Conservation (phyloP, 441 rosid species). For the Adansonia grandidieri region DNA sequence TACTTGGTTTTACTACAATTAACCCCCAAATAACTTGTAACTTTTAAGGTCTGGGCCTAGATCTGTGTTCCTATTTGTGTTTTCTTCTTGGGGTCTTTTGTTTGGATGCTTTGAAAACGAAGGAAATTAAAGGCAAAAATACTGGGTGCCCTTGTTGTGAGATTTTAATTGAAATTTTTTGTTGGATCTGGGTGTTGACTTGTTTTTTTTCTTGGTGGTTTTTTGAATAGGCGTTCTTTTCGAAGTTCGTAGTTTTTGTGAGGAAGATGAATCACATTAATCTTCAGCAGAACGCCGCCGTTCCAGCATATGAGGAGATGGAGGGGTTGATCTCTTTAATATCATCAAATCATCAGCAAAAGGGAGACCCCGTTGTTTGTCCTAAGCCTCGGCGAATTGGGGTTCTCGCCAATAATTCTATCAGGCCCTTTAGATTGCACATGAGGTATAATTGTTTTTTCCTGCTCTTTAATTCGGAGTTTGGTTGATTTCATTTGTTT, state of each 20-base stretch:
- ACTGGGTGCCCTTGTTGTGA: not conserved
- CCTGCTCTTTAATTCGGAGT: not conserved
- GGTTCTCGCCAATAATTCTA: constrained; percentile 45
- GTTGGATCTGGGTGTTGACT: constrained; percentile 5
- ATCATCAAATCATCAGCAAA: constrained; percentile 41
- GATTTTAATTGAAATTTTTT: not conserved
- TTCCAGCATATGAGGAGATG: constrained; percentile 57
- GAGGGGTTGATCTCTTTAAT: constrained; percentile 44
- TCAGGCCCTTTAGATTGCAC: constrained; percentile 59
- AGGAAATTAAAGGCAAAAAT: constrained; percentile 1
- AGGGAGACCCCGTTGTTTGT: constrained; percentile 66
- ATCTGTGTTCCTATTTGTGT: not conserved
- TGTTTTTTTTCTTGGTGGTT: not conserved
- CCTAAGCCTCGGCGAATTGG: constrained; percentile 84
- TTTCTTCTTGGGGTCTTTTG: not conserved
- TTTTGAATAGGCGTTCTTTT: constrained; percentile 44
- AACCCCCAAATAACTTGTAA: not conserved
- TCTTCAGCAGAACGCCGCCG: constrained; percentile 74
- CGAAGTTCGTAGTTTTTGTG: constrained; percentile 25
- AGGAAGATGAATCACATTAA: constrained; percentile 66
- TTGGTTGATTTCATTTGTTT: not conserved
- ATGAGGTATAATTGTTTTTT: constrained; percentile 50
- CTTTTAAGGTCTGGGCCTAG: not conserved
- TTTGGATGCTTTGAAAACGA: not conserved
- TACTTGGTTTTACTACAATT: not conserved